Base-by-base conservation (phyloP, 345 rosid genomes). In the Triadica sebifera region DNA sequence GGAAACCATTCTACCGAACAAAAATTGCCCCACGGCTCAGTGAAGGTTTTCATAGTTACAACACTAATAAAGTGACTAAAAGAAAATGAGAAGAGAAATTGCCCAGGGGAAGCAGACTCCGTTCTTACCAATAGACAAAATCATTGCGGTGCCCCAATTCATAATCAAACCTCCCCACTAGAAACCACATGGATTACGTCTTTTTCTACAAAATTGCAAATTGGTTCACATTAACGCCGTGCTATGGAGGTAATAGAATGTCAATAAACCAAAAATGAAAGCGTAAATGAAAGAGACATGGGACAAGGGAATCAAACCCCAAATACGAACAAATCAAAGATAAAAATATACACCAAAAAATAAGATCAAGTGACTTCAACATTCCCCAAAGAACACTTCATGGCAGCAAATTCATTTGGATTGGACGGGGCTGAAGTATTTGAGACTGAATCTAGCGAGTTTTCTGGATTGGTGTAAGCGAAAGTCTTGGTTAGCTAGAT, bases 251-350 rank as follows among this genome's bases (percentile, higher is more conserved):
- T 29, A 29, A 67, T 38, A 59, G 8, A 63, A 34, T 43, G 69
- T 56, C 75, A 39, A 43, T 53, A 72, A 72, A 55, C 45, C 62
- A 59, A 73, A 39, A 34, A 12, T n/a, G 37, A 74, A 19, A 13
- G 38, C 67, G 58, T 7, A 15, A 55, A 17, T 12, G 39, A 25
- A 39, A n/a, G 9, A 49, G 37, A 68, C 2, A 2, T 12, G 7
- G 22, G 15, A 16, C 16, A 38, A 5, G 5, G 13, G 29, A 72
- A 62, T 41, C n/a, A 19, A 53, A 67, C 6, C 65, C 29, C 74
- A 65, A 29, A 72, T 71, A 69, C 80, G 77, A 72, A 65, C 51
- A 74, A 79, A 65, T 45, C 20, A 51, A 74, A 45, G 43, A 57
- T 67, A 77, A 77, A 74, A 12, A 60, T 61, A n/a, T n/a, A n/a